Percentiles rank a stretch among this genome's conserved stretches.
Evolutionary conservation across 192 early-diverging fungal genomes (phyloP).

Genomic region (Coemansia asiatica): DNA sequence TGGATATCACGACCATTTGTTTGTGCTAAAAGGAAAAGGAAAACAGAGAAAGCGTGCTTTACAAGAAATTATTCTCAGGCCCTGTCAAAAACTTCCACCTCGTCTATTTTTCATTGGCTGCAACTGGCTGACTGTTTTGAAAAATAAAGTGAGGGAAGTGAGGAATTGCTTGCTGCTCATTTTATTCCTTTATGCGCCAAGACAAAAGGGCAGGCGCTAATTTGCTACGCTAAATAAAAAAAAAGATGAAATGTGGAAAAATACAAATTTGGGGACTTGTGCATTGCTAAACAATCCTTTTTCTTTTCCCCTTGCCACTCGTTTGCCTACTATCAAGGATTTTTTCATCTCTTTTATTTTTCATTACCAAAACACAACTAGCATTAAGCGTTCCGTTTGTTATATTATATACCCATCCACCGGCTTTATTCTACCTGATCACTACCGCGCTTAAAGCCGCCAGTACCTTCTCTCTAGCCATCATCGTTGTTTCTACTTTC

Average conservation of each 20-base stretch:
- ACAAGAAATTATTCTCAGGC: not conserved
- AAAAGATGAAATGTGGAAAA: too few relatives aligned
- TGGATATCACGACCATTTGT: not conserved
- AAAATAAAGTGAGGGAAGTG: not conserved
- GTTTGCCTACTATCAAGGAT: not conserved
- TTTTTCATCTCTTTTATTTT: not conserved
- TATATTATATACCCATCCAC: not conserved
- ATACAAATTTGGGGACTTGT: conserved; percentile 1
- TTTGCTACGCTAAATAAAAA: not conserved
- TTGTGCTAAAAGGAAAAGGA: not conserved
- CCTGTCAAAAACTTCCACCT: conserved; percentile 47
- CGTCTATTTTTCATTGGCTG: conserved; percentile 1
- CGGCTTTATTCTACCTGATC: too few relatives aligned
- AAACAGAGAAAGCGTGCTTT: not conserved
- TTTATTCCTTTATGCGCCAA: not conserved
- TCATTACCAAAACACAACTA: too few relatives aligned
- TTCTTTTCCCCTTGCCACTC: not conserved
- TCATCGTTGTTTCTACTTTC: not conserved
- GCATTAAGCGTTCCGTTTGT: not conserved
- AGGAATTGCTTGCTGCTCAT: not conserved
- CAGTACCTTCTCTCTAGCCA: not conserved
- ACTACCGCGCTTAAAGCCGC: not conserved
- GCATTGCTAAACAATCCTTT: not conserved
- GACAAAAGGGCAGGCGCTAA: not conserved
- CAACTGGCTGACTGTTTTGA: conserved; percentile 11